Base-by-base conservation (phyloP, 345 rosid species). In the Dovyalis caffra region DNA sequence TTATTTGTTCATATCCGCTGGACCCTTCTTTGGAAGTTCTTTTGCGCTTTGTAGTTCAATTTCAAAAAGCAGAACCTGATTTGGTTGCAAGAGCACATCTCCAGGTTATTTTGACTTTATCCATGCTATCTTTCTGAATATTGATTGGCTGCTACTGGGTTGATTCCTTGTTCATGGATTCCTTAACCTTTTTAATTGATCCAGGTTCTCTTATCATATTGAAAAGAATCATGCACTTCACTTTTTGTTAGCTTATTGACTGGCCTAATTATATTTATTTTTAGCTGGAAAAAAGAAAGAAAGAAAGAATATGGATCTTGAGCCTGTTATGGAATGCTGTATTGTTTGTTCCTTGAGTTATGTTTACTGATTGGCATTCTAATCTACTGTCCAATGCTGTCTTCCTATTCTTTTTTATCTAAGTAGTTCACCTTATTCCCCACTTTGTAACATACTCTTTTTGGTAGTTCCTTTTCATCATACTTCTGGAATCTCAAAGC, bases 1-100 rank as follows among this genome's bases (percentile, higher is more conserved):
- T 77, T 64, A 83, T 96, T 15, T 91, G 97, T 83, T 89, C 89
- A 71, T 89, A 82, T 80, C 74, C 92, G 35, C 70, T 93, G 84
- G 91, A 96, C 64, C 88, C 90, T 68, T 83, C 79, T 18, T 78
- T 91, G 72, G 99, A 93, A 83, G 86, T 63, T 81, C 83, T 90
- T 70, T 77, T 93, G 84, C 88, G 81, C 71, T 96, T 90, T 83
- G 86, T 90, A 82, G 89, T 83, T 79, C 91, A 85, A 76, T 96
- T 96, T 84, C 99, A 96, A 73, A 96, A 89, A 63, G 86, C 91
- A 83, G 82, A 86, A 75, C 98, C 99, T 66, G 98, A 90, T 87
- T 82, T 96, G 81, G 91, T 93, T 72, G 88, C 99, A 61, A 86
- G 99, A 80, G 96, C 97, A 79, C 94, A 96, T 90, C 91, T 93